Conservation (phyloP, 2,329 filamentous ascomycete genomes). For the Samsoniella hepiali region DNA sequence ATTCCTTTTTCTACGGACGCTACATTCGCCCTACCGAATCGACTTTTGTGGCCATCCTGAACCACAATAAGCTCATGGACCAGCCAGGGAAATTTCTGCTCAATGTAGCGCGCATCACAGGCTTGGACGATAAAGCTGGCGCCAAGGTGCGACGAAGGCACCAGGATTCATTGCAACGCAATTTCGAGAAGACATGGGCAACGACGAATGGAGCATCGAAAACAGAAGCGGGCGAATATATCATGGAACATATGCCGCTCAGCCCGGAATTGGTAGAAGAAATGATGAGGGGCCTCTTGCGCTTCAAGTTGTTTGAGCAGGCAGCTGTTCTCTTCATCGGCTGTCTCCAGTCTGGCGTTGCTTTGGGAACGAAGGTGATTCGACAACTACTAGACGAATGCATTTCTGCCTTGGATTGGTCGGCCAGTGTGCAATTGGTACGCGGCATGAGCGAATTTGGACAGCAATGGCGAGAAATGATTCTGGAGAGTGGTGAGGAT, state of each 20-base stretch:
- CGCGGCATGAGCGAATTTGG: conserved; percentile 27
- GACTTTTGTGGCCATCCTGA: conserved; percentile 48
- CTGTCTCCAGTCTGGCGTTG: conserved; percentile 36
- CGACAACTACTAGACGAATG: conserved; percentile 41
- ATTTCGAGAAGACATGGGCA: conserved; percentile 27
- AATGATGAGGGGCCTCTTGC: conserved; percentile 47
- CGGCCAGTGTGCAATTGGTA: conserved; percentile 31
- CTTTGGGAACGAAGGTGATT: conserved; percentile 30
- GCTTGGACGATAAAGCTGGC: conserved; percentile 38
- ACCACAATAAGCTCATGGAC: conserved; percentile 45
- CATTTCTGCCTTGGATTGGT: conserved; percentile 41
- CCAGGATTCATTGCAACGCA: conserved; percentile 25
- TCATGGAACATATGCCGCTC: conserved; percentile 40
- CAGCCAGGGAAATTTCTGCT: conserved; percentile 43
- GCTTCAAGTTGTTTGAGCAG: conserved; percentile 43
- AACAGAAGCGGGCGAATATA: conserved; percentile 32
- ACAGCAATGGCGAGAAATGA: conserved; percentile 27
- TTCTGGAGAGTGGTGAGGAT: conserved; percentile 25
- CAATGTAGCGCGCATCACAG: conserved; percentile 45
- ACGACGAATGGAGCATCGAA: conserved; percentile 24
- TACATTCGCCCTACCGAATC: conserved; percentile 46
- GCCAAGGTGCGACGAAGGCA: conserved; percentile 37
- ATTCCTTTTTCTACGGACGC: conserved; percentile 46
- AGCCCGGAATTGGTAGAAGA: conserved; percentile 41
- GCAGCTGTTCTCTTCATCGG: conserved; percentile 42